Conservation (phyloP, 495 filamentous ascomycete species). For the Neurospora terricola region DNA sequence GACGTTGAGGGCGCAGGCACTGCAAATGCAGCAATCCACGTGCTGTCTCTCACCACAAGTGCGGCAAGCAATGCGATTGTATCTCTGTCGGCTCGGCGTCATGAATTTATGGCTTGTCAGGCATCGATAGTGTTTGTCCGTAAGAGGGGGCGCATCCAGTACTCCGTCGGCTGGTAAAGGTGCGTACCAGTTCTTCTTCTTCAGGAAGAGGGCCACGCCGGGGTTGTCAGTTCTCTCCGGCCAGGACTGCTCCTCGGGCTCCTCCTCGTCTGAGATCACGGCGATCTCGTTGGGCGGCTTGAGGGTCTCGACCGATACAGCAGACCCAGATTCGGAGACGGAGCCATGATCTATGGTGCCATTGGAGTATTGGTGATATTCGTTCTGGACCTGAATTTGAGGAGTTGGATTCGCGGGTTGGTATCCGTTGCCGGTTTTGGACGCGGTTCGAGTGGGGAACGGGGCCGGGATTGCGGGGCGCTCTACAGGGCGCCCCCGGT, state of each 20-base stretch:
- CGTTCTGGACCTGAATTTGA: neutral
- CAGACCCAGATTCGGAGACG: conserved; percentile 13
- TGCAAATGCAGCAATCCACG: conserved; percentile 22
- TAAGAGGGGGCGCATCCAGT: conserved; percentile 16
- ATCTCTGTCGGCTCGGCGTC: conserved; percentile 17
- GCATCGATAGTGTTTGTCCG: conserved; percentile 14
- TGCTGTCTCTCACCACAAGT: conserved; percentile 12
- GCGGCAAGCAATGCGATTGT: conserved; percentile 20
- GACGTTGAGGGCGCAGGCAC: conserved; percentile 18
- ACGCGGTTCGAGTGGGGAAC: neutral
- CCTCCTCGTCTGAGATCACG: neutral
- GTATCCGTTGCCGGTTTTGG: neutral
- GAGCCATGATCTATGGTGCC: neutral
- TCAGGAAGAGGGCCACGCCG: conserved; percentile 21
- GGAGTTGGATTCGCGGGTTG: neutral
- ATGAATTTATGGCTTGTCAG: conserved; percentile 19
- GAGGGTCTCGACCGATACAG: conserved; percentile 11
- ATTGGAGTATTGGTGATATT: neutral
- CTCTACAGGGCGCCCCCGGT: neutral
- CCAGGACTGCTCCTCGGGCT: conserved; percentile 1
- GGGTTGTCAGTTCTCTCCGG: conserved; percentile 16
- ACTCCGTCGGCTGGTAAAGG: conserved; percentile 11
- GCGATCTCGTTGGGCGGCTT: neutral
- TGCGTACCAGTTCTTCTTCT: conserved; percentile 10
- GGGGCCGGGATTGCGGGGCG: neutral